Base-by-base conservation (phyloP, 208 protist species). In the Acanthamoeba sp. region DNA sequence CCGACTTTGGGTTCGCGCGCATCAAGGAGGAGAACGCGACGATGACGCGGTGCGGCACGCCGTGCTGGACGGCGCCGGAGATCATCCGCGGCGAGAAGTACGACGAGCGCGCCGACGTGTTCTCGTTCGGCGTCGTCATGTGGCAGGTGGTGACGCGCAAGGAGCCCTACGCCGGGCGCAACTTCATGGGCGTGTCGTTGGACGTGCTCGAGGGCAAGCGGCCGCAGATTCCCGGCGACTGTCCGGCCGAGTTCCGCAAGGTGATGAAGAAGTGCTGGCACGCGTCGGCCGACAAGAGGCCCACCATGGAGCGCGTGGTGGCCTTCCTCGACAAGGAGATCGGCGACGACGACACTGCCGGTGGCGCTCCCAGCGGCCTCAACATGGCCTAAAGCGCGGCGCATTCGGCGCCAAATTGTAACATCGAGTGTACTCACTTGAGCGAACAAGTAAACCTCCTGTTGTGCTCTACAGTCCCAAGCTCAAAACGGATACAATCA, bases 101-200 rank as follows among this genome's bases (percentile, higher is more conserved):
- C 57, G 93, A 95, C 85, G 92, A 94, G n/a, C 95, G 78, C 22
- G 89, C 71, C 59, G 96, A 97, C 91, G 95, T 97, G 27, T 97
- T 96, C 85, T 97, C 95, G 95, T 97, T 97, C 92, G 95, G 95
- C 20, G 82, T 97, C 18, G 82, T 96, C n/a, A 55, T 97, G 27
- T 97, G 94, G 93, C 34, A 97, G 69, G 85, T 97, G 18, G 52
- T 93, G 20, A 96, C 96, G 12, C 93, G 95, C 90, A 24, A 94
- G 59, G 94, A 95, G 50, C 91, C 29, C 69, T 18, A 27, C 29
- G 55, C 16, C 55, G 20, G 20, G 2, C 29, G 29, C 36, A 38
- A 78, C 69, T 78, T 78, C 29, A 38, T 78, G 69, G 0, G 27
- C 69, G 69, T 78, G 29, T 32, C 69, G 69, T 22, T 78, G 7